phyloP scores from a whole-genome alignment of 352 stramenopile species.

The Pythium phragmiticola region DNA sequence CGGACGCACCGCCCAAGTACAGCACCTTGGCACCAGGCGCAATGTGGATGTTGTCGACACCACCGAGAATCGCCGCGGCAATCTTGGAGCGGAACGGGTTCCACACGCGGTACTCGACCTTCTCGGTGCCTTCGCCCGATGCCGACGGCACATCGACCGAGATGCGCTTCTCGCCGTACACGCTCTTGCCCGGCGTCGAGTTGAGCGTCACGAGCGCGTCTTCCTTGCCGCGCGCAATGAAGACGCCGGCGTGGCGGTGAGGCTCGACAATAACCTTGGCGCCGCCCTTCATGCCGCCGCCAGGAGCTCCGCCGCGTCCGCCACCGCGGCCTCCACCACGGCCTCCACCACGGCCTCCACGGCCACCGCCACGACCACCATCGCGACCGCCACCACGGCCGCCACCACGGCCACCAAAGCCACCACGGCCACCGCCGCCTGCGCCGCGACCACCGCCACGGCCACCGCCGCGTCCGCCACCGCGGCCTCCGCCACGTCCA shows the following conservation, averaged over 20 bases:
- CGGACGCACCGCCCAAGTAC: slow-evolving; percentile 98
- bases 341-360: slow-evolving; percentile 42
- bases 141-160: slow-evolving; percentile 95
- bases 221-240: slow-evolving; percentile 98
- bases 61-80: slow-evolving; percentile 97
- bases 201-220: slow-evolving; percentile 99
- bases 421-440: too few species aligned
- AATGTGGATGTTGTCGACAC: slow-evolving; percentile 99
- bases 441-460: slow-evolving; percentile 6
- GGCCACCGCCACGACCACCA: slow-evolving; percentile 37
- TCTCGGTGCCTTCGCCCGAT: slow-evolving; percentile 89
- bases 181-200: slow-evolving; percentile 96
- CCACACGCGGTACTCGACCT: slow-evolving; percentile 99
- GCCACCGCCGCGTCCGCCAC: neutral
- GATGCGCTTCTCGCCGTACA: slow-evolving; percentile 99
- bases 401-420: slow-evolving; percentile 8
- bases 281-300: slow-evolving; percentile 91
- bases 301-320: slow-evolving; percentile 34
- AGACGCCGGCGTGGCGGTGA: slow-evolving; percentile 98
- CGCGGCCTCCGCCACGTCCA: neutral
- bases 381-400: slow-evolving; percentile 23
- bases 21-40: slow-evolving; percentile 96
- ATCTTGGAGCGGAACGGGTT: slow-evolving; percentile 99
- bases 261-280: slow-evolving; percentile 97
- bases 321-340: slow-evolving; percentile 52